Conservation (phyloP, 768 basidiomycete species). For the Suillus cothurnatus region DNA sequence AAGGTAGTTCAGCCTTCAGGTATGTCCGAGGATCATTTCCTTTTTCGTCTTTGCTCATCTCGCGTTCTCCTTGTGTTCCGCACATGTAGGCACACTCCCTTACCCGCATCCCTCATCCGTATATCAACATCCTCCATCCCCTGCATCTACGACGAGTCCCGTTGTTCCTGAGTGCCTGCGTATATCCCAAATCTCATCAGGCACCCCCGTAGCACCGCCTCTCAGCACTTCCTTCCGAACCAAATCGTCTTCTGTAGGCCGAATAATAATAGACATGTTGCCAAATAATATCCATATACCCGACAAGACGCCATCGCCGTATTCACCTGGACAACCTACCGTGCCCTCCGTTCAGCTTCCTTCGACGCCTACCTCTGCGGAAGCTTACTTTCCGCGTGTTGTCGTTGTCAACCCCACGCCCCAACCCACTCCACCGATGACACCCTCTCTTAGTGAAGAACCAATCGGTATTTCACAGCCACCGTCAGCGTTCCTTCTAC, state of each 20-base stretch:
- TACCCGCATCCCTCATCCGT: conserved; percentile 28
- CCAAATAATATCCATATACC: conserved; percentile 41
- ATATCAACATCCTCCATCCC: conserved; percentile 34
- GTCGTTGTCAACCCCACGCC: conserved; percentile 78
- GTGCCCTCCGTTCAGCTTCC: conserved; percentile 33
- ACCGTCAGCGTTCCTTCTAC: conserved; percentile 30
- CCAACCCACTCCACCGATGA: conserved; percentile 76
- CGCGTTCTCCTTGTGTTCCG: conserved; percentile 18
- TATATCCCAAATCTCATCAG: conserved; percentile 25
- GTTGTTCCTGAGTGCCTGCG: conserved; percentile 32
- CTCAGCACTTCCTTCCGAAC: conserved; percentile 15
- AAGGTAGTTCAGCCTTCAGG: conserved; percentile 21
- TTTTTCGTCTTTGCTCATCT: conserved; percentile 19
- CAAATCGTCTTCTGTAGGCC: conserved; percentile 39
- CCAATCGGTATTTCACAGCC: conserved; percentile 26
- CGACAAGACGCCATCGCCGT: conserved; percentile 18
- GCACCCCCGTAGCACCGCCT: conserved; percentile 13
- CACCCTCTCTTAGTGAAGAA: conserved; percentile 46
- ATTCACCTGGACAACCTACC: conserved; percentile 18
- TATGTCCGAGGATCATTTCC: conserved; percentile 14
- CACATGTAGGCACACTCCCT: conserved; percentile 23
- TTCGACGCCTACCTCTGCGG: conserved; percentile 22
- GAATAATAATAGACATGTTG: conserved; percentile 61
- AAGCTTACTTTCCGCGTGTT: conserved; percentile 50
- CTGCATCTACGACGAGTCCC: conserved; percentile 19